These are phyloP conservation scores for Ganoderma multipileum DNA, from an alignment of 1,284 basidiomycete species.

Conservation along the genomic window DNA sequence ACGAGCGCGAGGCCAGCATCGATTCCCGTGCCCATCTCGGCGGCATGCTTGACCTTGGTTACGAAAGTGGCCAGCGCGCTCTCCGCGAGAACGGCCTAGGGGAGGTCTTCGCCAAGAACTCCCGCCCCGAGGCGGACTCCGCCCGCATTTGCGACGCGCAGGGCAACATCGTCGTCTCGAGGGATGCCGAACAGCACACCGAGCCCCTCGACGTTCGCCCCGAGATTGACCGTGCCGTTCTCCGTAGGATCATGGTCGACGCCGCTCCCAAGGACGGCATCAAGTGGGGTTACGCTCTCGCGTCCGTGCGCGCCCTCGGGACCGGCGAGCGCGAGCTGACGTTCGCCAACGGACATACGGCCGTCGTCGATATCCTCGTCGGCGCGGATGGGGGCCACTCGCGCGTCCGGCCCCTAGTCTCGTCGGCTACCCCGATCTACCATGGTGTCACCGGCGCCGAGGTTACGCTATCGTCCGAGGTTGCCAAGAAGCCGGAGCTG, in stretches of 20 bases:
- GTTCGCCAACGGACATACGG: constrained; percentile 5
- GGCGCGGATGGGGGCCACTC: constrained; percentile 2
- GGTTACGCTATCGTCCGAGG: not conserved
- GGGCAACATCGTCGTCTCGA: not conserved
- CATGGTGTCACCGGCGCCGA: constrained; percentile 1
- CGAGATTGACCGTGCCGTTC: constrained; percentile 6
- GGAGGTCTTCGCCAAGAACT: not conserved
- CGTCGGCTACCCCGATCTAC: not conserved
- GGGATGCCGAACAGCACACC: not conserved
- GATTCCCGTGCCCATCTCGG: constrained; percentile 7
- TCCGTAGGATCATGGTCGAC: constrained; percentile 7
- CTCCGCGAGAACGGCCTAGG: constrained; percentile 10
- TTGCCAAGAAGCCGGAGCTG: not conserved
- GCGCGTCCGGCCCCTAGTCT: constrained; percentile 3
- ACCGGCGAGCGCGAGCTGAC: constrained; percentile 3
- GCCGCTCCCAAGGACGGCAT: not conserved
- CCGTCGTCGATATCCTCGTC: constrained; percentile 4
- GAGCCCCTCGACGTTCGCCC: constrained; percentile 6
- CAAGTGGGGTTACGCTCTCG: constrained; percentile 9
- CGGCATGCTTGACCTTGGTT: constrained; percentile 6
- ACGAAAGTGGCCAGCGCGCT: constrained; percentile 7
- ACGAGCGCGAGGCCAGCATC: constrained; percentile 6
- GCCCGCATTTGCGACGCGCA: not conserved
- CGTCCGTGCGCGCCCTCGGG: constrained; percentile 4
- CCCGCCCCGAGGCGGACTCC: constrained; percentile 8